phyloP scores from a whole-genome alignment of 75 land plant species.

The Picea sitchensis region DNA sequence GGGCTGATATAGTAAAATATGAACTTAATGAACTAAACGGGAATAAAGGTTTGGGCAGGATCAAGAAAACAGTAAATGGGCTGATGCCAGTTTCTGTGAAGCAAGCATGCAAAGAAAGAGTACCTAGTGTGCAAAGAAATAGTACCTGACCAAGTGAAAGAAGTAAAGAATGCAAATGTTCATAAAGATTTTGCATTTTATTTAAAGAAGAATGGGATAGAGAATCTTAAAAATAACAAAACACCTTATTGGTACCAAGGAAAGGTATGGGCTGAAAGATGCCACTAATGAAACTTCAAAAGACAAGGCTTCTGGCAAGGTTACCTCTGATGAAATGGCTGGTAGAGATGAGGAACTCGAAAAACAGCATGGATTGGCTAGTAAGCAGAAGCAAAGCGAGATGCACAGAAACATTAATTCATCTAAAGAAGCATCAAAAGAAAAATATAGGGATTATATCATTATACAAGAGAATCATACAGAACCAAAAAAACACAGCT shows the following conservation, averaged over 20 bases:
- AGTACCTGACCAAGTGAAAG: too few species aligned
- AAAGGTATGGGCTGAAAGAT: conserved; percentile 2
- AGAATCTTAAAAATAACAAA: too few species aligned
- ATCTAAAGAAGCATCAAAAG: conserved; percentile 17
- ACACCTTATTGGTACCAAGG: background rate
- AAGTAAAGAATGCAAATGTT: too few species aligned
- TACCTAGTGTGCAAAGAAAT: background rate
- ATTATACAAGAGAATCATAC: background rate
- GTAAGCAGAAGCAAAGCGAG: conserved; percentile 26
- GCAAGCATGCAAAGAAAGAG: conserved; percentile 5
- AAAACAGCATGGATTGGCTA: conserved; percentile 13
- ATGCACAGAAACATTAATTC: conserved; percentile 14
- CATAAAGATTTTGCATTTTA: too few species aligned
- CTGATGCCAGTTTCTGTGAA: background rate
- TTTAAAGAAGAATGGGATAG: too few species aligned
- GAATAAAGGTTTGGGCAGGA: conserved; percentile 5
- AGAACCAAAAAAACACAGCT: conserved; percentile 25
- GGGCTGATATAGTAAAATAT: conserved; percentile 12
- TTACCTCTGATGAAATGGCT: conserved; percentile 13
- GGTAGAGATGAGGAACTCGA: conserved; percentile 3
- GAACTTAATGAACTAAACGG: conserved; percentile 1
- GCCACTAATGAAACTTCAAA: conserved; percentile 10
- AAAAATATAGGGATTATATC: conserved; percentile 10
- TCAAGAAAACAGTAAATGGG: background rate
- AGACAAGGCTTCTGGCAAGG: conserved; percentile 13